Evolutionary conservation across 2,329 filamentous ascomycete species (phyloP).

Genomic region (Scedosporium boydii): DNA sequence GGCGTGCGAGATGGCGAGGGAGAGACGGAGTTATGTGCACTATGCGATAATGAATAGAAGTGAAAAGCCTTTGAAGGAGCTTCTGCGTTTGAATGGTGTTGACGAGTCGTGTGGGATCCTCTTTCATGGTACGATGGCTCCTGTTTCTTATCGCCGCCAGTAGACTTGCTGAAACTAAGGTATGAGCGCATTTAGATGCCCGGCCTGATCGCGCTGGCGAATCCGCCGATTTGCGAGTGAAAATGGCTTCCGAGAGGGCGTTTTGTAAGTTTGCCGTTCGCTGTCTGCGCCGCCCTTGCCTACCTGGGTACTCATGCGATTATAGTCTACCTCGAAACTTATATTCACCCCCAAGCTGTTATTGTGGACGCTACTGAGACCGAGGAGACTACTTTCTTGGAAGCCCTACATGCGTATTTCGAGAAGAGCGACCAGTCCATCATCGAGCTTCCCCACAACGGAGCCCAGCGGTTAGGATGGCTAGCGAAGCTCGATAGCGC

Average conservation of each 20-base stretch:
- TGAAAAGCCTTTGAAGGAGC: constrained; percentile 56
- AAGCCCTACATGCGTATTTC: constrained; percentile 47
- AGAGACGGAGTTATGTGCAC: constrained; percentile 66
- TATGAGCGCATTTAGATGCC: constrained; percentile 46
- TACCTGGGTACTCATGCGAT: constrained; percentile 3
- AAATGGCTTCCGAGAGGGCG: constrained; percentile 52
- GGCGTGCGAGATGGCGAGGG: constrained; percentile 74
- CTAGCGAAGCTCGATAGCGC: constrained; percentile 65
- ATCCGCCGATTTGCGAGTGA: constrained; percentile 63
- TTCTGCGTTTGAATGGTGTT: constrained; percentile 74
- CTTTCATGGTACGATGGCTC: constrained; percentile 37
- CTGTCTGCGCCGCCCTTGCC: neutral
- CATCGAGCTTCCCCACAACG: constrained; percentile 62
- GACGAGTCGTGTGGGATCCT: constrained; percentile 57
- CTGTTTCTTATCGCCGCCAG: neutral
- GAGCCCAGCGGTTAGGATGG: constrained; percentile 61
- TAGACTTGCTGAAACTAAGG: neutral
- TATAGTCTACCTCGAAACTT: constrained; percentile 56
- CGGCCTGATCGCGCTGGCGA: constrained; percentile 62
- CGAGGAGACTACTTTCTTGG: constrained; percentile 62
- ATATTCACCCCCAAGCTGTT: constrained; percentile 68
- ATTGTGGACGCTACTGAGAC: constrained; percentile 57
- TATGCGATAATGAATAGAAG: constrained; percentile 69
- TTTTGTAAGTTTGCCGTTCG: constrained; percentile 38
- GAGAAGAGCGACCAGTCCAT: constrained; percentile 46